Percentiles rank a stretch among this genome's conserved stretches.
Evolutionary conservation across 768 basidiomycete species (phyloP).

Genomic region (Rhizopogon roseolus): DNA sequence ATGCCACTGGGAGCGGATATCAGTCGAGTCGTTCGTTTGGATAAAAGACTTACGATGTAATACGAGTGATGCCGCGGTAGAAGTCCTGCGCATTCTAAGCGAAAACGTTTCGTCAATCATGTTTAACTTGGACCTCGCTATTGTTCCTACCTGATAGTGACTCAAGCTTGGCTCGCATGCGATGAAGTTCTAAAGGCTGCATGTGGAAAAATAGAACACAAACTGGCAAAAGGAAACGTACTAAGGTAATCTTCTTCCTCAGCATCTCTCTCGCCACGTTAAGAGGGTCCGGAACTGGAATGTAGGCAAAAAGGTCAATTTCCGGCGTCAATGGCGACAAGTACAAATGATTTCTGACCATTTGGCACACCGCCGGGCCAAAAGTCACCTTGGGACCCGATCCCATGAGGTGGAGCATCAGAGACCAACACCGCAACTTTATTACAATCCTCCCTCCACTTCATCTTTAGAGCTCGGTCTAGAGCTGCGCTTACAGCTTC

Average conservation of each 20-base stretch:
- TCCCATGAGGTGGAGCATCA: constrained; percentile 50
- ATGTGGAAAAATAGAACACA: background rate
- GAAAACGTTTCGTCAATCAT: background rate
- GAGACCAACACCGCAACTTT: constrained; percentile 46
- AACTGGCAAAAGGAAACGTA: constrained; percentile 16
- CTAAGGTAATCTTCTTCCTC: constrained; percentile 45
- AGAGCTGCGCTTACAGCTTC: constrained; percentile 48
- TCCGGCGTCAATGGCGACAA: background rate
- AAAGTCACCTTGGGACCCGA: constrained; percentile 32
- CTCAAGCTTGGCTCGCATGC: constrained; percentile 42
- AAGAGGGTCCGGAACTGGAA: constrained; percentile 23
- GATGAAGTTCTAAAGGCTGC: constrained; percentile 41
- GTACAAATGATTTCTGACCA: background rate
- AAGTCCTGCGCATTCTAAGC: background rate
- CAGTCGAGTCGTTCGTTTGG: background rate
- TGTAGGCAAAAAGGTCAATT: background rate
- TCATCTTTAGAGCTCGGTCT: constrained; percentile 35
- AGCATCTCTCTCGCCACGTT: constrained; percentile 40
- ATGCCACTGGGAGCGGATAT: background rate
- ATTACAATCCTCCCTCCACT: constrained; percentile 38
- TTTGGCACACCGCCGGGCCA: constrained; percentile 29
- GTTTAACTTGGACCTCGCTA: background rate
- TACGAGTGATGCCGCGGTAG: constrained; percentile 1
- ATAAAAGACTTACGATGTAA: background rate
- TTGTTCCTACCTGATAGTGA: constrained; percentile 1